Base-by-base conservation (phyloP, 2,329 filamentous ascomycete genomes). In the Pleoardoris graminearum region DNA sequence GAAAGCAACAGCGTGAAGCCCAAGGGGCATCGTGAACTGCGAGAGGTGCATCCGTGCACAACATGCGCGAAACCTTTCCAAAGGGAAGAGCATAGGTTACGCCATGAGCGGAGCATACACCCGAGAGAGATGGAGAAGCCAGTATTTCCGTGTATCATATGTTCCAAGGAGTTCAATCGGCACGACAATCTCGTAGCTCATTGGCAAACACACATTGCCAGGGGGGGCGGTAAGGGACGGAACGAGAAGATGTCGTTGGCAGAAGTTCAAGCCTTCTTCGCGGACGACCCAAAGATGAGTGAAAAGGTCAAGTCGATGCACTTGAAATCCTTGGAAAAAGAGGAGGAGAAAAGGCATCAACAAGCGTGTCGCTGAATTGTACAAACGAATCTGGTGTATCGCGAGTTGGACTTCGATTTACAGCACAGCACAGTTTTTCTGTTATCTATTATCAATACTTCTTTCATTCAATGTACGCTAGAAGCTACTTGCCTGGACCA, bases 161-260 rank as follows among this genome's bases (percentile, higher is more conserved):
- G 69, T 52, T 29, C 33, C 1, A 70, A 60, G 33, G 39, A 30
- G 3, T 72, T 73, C 53, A 60, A 63, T 44, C 57, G 71, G 23
- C 66, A 69, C 51, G 71, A 74, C 59, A 74, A 74, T 51, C 67
- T 62, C 50, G 63, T 61, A 51, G 67, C 61, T n/a, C 71, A 74
- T 50, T 61, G 63, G 38, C 60, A 53, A 33, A 71, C 70, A 6
- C 70, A 72, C 30, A 59, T 68, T 21, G 52, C 41, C 37, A 57
- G 53, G 16, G 63, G 63, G 16, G 63, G 62, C 17, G 65, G 67
- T 52, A 69, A 64, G 42, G 66, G 67, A 19, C 59, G 66, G 23
- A 70, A 69, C 23, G 32, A 46, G 14, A 66, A 65, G 50, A 50
- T 58, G 8, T 54, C 65, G 2, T 57, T 69, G 21, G 22, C 38